Evolutionary conservation across 441 rosid species (phyloP).

Genomic region (Populus hybrid): DNA sequence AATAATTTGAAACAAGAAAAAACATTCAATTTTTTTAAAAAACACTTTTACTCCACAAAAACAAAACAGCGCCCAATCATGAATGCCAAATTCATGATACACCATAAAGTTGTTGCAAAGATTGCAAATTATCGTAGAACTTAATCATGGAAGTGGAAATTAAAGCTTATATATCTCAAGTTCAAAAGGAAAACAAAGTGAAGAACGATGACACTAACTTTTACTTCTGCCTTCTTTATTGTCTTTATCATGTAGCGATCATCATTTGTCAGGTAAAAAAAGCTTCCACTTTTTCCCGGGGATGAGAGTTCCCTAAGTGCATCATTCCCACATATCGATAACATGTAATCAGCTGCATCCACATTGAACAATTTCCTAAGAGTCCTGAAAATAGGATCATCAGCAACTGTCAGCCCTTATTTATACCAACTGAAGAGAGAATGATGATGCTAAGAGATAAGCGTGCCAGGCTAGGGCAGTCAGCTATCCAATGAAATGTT

Average conservation of each 20-base stretch:
- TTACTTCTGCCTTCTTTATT: conserved; percentile 97
- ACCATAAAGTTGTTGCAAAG: neutral
- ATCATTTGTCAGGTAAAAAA: conserved; percentile 88
- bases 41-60: too few species aligned
- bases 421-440: neutral
- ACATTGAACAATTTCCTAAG: conserved; percentile 87
- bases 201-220: conserved; percentile 40
- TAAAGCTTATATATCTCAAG: neutral
- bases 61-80: neutral
- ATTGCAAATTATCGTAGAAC: neutral
- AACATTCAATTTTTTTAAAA: too few species aligned
- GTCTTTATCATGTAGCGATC: conserved; percentile 98
- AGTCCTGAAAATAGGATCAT: conserved; percentile 53
- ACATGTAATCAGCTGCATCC: conserved; percentile 96
- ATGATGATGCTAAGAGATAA: neutral
- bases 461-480: neutral
- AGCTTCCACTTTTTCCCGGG: conserved; percentile 98
- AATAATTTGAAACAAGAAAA: too few species aligned
- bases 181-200: neutral
- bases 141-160: neutral
- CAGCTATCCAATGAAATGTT: neutral
- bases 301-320: conserved; percentile 98
- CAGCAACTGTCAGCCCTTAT: conserved; percentile 13
- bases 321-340: conserved; percentile 91
- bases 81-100: neutral